Evolutionary conservation across 169 alveolate genomes (phyloP).

Genomic region (Plasmodium inui): DNA sequence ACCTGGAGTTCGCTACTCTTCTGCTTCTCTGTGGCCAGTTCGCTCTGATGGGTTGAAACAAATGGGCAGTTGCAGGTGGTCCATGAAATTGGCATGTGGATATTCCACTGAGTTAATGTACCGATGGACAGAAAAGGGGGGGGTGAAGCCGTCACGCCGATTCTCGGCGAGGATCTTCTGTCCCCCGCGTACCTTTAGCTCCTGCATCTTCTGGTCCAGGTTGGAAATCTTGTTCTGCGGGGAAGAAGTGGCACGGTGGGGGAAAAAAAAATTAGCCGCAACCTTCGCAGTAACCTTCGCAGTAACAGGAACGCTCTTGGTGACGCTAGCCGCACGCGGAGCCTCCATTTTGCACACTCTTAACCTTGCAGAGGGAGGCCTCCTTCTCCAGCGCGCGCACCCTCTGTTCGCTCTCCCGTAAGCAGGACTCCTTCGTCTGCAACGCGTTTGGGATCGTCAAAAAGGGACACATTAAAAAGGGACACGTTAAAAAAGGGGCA

Average conservation of each 20-base stretch:
- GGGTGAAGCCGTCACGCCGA: neutral
- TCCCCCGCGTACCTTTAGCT: slow-evolving; percentile 11
- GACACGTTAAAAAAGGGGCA: neutral
- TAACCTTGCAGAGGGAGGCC: neutral
- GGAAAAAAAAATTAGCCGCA: neutral
- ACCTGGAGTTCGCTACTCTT: slow-evolving; percentile 13
- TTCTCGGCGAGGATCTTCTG: neutral
- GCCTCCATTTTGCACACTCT: neutral
- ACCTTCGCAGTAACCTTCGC: neutral
- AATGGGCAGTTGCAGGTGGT: neutral
- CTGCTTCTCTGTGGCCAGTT: slow-evolving; percentile 7
- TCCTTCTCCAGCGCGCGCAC: neutral
- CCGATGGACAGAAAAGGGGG: neutral
- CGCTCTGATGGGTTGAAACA: neutral
- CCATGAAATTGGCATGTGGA: neutral
- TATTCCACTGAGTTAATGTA: neutral
- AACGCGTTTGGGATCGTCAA: neutral
- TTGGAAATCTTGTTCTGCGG: slow-evolving; percentile 14
- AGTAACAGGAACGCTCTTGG: neutral
- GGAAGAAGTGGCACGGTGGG: neutral
- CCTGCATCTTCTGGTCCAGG: slow-evolving; percentile 30
- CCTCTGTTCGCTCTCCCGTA: neutral
- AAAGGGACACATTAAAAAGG: neutral
- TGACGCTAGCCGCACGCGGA: neutral
- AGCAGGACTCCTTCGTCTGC: slow-evolving; percentile 1